Evolutionary conservation across 257 asterid genomes (phyloP).

Genomic region (Petrea volubilis): DNA sequence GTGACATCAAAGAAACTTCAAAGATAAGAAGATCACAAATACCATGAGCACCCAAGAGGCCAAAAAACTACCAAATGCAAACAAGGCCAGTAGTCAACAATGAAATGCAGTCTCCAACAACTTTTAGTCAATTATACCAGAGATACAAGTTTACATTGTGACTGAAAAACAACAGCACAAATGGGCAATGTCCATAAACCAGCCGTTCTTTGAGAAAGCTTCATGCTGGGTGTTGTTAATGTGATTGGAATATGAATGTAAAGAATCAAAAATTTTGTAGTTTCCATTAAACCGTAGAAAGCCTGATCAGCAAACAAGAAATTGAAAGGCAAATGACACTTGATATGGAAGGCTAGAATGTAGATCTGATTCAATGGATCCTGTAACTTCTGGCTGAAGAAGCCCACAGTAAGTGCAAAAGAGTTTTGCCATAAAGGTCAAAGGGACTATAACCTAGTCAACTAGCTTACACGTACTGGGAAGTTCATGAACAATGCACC

Average conservation of each 20-base stretch:
- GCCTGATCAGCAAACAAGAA: background rate
- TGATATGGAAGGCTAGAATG: background rate
- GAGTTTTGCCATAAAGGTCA: background rate
- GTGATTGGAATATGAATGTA: background rate
- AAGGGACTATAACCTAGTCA: constrained; percentile 6
- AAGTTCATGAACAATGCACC: constrained; percentile 1
- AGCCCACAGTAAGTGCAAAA: background rate
- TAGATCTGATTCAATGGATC: background rate
- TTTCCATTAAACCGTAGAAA: background rate
- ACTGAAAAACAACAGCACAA: background rate
- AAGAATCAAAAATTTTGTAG: background rate
- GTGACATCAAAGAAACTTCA: background rate
- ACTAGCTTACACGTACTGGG: background rate
- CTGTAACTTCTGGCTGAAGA: constrained; percentile 1
- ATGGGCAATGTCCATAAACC: background rate
- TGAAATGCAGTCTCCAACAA: background rate
- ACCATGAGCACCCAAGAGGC: background rate
- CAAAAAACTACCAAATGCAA: background rate
- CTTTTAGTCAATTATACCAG: background rate
- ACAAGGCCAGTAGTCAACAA: background rate
- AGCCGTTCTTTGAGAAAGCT: background rate
- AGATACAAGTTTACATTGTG: background rate
- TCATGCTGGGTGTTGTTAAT: background rate
- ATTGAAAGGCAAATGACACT: background rate
- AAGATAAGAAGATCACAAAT: background rate